Conservation (phyloP, 805 yeast genomes). For the Cyberlindnera mycetangii region DNA sequence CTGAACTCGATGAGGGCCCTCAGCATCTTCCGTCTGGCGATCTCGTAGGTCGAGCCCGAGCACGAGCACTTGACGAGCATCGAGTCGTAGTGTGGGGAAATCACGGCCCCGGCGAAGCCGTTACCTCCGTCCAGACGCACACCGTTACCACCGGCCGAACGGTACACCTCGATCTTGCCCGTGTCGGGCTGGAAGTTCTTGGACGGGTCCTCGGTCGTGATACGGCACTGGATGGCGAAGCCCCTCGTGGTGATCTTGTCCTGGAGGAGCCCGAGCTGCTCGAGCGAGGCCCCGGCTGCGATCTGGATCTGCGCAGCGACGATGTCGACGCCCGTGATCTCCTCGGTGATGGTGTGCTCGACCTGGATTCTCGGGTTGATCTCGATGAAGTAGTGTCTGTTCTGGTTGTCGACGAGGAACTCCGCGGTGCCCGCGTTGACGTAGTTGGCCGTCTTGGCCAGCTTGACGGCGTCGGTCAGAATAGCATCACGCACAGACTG, state of each 20-base stretch:
- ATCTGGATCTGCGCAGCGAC: constrained; percentile 99
- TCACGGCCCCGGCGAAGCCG: constrained; percentile 95
- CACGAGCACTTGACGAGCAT: constrained; percentile 97
- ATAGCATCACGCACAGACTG: constrained; percentile 84
- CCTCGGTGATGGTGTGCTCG: constrained; percentile 98
- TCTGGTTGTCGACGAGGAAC: constrained; percentile 87
- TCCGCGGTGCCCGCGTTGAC: constrained; percentile 99
- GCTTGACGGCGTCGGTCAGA: constrained; percentile 88
- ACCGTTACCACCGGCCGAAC: constrained; percentile 99
- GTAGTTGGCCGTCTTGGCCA: constrained; percentile 86
- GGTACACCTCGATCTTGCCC: constrained; percentile 95
- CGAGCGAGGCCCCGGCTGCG: constrained; percentile 95
- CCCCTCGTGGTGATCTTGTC: constrained; percentile 95
- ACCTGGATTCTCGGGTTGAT: constrained; percentile 98
- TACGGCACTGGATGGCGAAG: constrained; percentile 98
- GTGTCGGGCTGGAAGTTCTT: constrained; percentile 98
- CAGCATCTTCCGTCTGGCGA: constrained; percentile 96
- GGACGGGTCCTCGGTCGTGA: constrained; percentile 96
- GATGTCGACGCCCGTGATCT: constrained; percentile 95
- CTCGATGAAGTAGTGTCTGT: constrained; percentile 96
- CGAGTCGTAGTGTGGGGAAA: constrained; percentile 96
- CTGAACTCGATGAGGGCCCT: constrained; percentile 96
- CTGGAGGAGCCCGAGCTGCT: constrained; percentile 88
- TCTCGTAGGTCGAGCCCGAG: constrained; percentile 95
- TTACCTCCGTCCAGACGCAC: constrained; percentile 98